Conservation (phyloP, 1,284 basidiomycete species). For the Ustilago shanxiensis region DNA sequence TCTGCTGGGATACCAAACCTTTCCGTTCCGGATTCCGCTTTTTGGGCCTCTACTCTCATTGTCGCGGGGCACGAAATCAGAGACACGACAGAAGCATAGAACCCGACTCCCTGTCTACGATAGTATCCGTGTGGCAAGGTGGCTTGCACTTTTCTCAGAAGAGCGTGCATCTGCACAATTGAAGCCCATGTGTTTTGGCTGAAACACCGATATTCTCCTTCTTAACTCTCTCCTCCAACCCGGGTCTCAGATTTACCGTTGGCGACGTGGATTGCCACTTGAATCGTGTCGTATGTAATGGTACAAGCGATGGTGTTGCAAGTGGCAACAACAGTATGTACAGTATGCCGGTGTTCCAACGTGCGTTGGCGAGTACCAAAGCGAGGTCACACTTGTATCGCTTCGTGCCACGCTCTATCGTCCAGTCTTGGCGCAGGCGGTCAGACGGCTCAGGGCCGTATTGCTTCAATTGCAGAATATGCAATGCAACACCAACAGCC, state of each 20-base stretch:
- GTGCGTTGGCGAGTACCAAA: not conserved
- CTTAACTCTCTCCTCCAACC: too few relatives aligned
- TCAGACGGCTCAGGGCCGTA: not conserved
- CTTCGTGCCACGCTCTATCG: not conserved
- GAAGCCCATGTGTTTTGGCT: not conserved
- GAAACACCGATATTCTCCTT: not conserved
- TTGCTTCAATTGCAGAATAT: not conserved
- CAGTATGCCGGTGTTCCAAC: not conserved
- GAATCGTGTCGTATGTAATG: not conserved
- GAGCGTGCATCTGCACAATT: too few relatives aligned
- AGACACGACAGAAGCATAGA: too few relatives aligned
- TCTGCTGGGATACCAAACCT: not conserved
- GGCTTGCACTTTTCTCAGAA: too few relatives aligned
- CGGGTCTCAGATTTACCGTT: not conserved
- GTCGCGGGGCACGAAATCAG: too few relatives aligned
- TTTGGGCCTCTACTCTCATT: not conserved
- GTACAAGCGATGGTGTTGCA: not conserved
- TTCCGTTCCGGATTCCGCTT: not conserved
- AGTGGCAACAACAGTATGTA: not conserved
- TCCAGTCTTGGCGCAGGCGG: not conserved
- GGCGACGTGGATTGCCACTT: not conserved
- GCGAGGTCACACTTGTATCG: too few relatives aligned
- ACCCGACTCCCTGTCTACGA: too few relatives aligned
- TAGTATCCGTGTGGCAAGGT: too few relatives aligned
- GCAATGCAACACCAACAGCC: not conserved